Conservation (phyloP, 2,329 filamentous ascomycete species). For the Exserohilum turcica region DNA sequence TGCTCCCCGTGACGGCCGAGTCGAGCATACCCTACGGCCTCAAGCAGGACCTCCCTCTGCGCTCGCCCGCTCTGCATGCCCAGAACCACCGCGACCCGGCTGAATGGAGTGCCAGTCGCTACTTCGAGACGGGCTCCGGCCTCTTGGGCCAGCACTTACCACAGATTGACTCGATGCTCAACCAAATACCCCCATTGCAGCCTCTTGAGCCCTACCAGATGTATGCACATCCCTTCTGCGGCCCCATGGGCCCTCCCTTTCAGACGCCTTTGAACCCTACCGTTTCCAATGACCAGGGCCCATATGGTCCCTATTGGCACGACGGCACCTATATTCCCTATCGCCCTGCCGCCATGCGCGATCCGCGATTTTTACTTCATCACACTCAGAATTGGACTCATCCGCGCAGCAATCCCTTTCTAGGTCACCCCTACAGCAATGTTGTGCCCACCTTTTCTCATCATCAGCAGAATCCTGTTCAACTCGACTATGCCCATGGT, state of each 20-base stretch:
- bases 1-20: constrained; percentile 66
- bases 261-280: constrained; percentile 47
- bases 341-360: constrained; percentile 48
- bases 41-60: constrained; percentile 46
- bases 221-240: constrained; percentile 42
- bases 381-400: constrained; percentile 40
- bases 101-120: constrained; percentile 45
- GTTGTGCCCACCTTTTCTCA: constrained; percentile 30
- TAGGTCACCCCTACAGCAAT: constrained; percentile 35
- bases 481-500: constrained; percentile 32
- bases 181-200: constrained; percentile 64
- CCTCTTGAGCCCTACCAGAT: constrained; percentile 57
- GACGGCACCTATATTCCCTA: constrained; percentile 50
- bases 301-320: constrained; percentile 50
- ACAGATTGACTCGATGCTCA: constrained; percentile 65
- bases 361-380: constrained; percentile 45
- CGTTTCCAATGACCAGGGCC: constrained; percentile 49
- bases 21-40: constrained; percentile 40
- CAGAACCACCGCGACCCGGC: constrained; percentile 24
- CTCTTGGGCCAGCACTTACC: constrained; percentile 51
- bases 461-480: constrained; percentile 35
- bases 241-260: constrained; percentile 40
- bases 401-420: constrained; percentile 36
- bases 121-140: constrained; percentile 45
- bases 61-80: constrained; percentile 35